phyloP scores from a whole-genome alignment of 495 filamentous ascomycete species.

The Penicillium pancosmium region DNA sequence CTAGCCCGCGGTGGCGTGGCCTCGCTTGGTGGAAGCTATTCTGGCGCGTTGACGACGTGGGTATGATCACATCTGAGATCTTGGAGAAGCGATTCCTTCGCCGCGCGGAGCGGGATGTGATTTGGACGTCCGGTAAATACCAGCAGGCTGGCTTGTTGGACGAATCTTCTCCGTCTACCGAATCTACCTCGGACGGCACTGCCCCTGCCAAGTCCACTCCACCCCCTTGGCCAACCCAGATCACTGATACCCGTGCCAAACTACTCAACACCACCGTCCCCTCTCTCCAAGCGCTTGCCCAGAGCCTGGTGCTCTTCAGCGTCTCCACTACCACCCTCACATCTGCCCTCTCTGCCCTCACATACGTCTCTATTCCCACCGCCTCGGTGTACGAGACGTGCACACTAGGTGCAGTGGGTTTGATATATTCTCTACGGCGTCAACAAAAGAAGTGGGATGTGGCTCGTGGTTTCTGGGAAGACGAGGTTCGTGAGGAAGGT shows the following conservation, averaged over 20 bases:
- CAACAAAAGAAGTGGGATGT: slow-evolving; percentile 81
- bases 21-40: slow-evolving; percentile 94
- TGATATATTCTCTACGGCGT: slow-evolving; percentile 70
- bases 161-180: slow-evolving; percentile 15
- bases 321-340: slow-evolving; percentile 65
- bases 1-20: slow-evolving; percentile 68
- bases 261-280: slow-evolving; percentile 69
- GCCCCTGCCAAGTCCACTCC: slow-evolving; percentile 15
- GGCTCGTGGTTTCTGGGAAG: slow-evolving; percentile 71
- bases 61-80: slow-evolving; percentile 76
- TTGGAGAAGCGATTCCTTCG: slow-evolving; percentile 72
- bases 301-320: slow-evolving; percentile 76
- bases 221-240: slow-evolving; percentile 49
- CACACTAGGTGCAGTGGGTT: slow-evolving; percentile 75
- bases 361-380: slow-evolving; percentile 63
- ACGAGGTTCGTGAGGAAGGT: slow-evolving; percentile 77
- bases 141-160: slow-evolving; percentile 64
- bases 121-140: slow-evolving; percentile 82
- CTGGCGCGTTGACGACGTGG: slow-evolving; percentile 91
- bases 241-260: slow-evolving; percentile 46
- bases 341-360: slow-evolving; percentile 64
- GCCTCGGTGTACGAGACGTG: slow-evolving; percentile 72
- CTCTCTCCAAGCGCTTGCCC: slow-evolving; percentile 76
- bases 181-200: slow-evolving; percentile 13
- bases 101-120: slow-evolving; percentile 70